Percentiles rank a stretch among this genome's conserved stretches.
Evolutionary conservation across 257 asterid species (phyloP).

Genomic region (Solanum chilense): DNA sequence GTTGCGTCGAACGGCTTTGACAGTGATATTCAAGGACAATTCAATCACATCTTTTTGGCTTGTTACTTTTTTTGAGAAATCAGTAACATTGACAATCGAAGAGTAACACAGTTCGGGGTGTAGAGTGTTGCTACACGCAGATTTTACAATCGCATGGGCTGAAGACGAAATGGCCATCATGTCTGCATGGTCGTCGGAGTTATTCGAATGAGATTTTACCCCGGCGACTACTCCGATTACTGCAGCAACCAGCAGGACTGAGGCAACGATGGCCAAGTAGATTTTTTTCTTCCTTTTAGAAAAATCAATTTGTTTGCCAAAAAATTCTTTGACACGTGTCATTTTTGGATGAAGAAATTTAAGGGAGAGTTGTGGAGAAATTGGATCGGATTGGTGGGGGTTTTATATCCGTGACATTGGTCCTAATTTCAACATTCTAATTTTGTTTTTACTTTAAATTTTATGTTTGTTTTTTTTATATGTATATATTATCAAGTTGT

Average conservation of each 20-base stretch:
- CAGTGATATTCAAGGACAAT: conserved; percentile 36
- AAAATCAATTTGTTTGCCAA: conserved; percentile 4
- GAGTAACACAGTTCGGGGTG: conserved; percentile 59
- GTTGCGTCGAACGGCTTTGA: conserved; percentile 21
- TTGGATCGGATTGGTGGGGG: neutral
- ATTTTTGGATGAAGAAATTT: conserved; percentile 1
- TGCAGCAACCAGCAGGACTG: conserved; percentile 10
- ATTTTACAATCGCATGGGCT: conserved; percentile 28
- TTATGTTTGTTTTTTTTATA: too few species aligned
- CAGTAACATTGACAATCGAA: conserved; percentile 26
- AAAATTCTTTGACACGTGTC: conserved; percentile 10
- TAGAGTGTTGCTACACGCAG: conserved; percentile 38
- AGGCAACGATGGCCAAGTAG: conserved; percentile 11
- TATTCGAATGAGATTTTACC: conserved; percentile 1
- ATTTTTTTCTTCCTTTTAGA: conserved; percentile 7
- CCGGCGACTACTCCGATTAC: conserved; percentile 15
- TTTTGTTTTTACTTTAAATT: neutral
- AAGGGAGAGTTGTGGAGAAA: neutral
- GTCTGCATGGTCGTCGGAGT: neutral
- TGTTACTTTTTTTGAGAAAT: conserved; percentile 12
- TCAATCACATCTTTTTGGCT: conserved; percentile 40
- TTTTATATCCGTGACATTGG: neutral
- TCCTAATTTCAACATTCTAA: neutral
- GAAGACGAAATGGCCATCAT: conserved; percentile 14
- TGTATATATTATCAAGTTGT: neutral